These are phyloP conservation scores for Termitomyces sp. DNA, from an alignment of 768 basidiomycete genomes.

Conservation along the genomic window DNA sequence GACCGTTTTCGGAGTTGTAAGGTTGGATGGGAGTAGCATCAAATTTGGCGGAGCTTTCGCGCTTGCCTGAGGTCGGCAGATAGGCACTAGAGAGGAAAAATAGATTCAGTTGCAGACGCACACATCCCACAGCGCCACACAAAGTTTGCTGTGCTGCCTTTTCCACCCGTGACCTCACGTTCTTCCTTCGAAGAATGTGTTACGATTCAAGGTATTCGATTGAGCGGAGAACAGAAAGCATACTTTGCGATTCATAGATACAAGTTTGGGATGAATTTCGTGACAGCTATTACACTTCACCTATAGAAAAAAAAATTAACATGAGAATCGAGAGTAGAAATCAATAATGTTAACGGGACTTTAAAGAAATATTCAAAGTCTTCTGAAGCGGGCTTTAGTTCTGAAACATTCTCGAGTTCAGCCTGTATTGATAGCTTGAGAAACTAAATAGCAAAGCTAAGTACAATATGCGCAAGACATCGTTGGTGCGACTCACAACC, in stretches of 20 bases:
- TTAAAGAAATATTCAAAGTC: slow-evolving; percentile 81
- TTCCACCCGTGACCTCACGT: slow-evolving; percentile 58
- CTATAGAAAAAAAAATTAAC: slow-evolving; percentile 26
- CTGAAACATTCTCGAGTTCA: slow-evolving; percentile 74
- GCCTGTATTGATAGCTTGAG: slow-evolving; percentile 70
- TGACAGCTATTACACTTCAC: slow-evolving; percentile 79
- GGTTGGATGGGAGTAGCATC: slow-evolving; percentile 44
- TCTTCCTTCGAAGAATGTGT: slow-evolving; percentile 44
- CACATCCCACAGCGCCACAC: slow-evolving; percentile 78
- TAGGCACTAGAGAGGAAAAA: slow-evolving; percentile 1
- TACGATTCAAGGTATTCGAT: background rate
- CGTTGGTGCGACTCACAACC: slow-evolving; percentile 41
- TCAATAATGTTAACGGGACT: slow-evolving; percentile 30
- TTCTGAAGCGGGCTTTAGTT: slow-evolving; percentile 55
- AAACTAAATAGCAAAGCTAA: slow-evolving; percentile 28
- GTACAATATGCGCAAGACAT: background rate
- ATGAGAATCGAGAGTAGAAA: background rate
- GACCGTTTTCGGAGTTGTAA: slow-evolving; percentile 57
- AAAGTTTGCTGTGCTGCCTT: slow-evolving; percentile 66
- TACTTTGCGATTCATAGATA: slow-evolving; percentile 69
- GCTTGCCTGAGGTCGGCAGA: slow-evolving; percentile 41
- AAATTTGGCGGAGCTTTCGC: slow-evolving; percentile 79
- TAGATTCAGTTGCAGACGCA: slow-evolving; percentile 16
- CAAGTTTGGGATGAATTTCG: slow-evolving; percentile 66
- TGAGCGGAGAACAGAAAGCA: background rate